phyloP scores from a whole-genome alignment of 1,139 yeast species.

The Candida tunisiensis region DNA sequence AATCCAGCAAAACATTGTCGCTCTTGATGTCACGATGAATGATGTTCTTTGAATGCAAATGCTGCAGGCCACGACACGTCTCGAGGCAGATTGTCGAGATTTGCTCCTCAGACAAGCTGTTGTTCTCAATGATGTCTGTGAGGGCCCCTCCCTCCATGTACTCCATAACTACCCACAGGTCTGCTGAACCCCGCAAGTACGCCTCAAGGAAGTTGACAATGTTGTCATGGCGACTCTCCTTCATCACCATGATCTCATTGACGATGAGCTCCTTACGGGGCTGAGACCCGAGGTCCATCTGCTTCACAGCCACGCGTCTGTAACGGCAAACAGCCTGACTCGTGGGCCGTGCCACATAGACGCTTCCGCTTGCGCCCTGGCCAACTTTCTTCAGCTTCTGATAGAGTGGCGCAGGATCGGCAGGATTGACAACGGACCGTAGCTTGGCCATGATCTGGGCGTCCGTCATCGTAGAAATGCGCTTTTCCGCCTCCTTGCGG shows the following conservation, averaged over 20 bases:
- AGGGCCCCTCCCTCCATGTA: conserved; percentile 84
- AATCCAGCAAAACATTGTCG: conserved; percentile 79
- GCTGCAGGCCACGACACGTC: conserved; percentile 82
- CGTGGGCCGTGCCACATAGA: conserved; percentile 68
- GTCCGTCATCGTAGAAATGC: conserved; percentile 62
- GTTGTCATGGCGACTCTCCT: conserved; percentile 76
- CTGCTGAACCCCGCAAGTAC: conserved; percentile 37
- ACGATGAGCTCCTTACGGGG: conserved; percentile 92
- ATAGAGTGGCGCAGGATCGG: conserved; percentile 75
- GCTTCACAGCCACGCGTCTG: conserved; percentile 61
- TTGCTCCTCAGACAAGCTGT: conserved; percentile 65
- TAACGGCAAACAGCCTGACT: no score
- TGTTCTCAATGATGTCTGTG: conserved; percentile 80
- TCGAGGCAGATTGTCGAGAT: conserved; percentile 85
- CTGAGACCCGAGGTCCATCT: conserved; percentile 84
- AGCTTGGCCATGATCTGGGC: conserved; percentile 74
- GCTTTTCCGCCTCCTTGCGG: conserved; percentile 28
- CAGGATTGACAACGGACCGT: conserved; percentile 63
- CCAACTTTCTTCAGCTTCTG: conserved; percentile 90
- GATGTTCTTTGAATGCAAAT: conserved; percentile 77
- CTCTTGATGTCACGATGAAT: conserved; percentile 94
- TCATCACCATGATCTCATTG: conserved; percentile 89
- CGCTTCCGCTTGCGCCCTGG: conserved; percentile 98
- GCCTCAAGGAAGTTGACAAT: conserved; percentile 89
- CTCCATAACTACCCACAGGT: conserved; percentile 88